These are phyloP conservation scores for Tetradesmus obliquus DNA, from an alignment of 139 green algal species.

Conservation along the genomic window DNA sequence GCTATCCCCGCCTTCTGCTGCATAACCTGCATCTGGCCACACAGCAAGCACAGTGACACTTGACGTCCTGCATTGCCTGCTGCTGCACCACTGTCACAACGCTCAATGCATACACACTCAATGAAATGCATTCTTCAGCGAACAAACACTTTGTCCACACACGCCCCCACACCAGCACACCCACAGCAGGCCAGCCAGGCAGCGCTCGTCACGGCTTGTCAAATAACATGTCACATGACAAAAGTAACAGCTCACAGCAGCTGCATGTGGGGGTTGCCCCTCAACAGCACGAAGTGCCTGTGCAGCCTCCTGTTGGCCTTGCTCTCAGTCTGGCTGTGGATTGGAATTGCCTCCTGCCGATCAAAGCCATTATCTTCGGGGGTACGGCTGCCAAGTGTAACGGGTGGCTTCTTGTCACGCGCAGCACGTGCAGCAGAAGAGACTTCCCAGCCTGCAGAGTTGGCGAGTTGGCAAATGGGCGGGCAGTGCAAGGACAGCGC, in stretches of 20 bases:
- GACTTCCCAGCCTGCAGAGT: neutral
- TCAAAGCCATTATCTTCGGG: neutral
- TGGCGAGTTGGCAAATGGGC: neutral
- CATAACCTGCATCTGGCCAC: too few relatives aligned
- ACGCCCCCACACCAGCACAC: neutral
- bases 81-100: too few relatives aligned
- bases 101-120: neutral
- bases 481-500: neutral
- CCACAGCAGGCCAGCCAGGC: neutral
- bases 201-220: neutral
- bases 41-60: too few relatives aligned
- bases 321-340: neutral
- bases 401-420: neutral
- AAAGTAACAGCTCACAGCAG: neutral
- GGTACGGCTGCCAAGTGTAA: neutral
- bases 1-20: too few relatives aligned
- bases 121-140: neutral
- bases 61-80: too few relatives aligned
- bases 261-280: neutral
- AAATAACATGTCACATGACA: neutral
- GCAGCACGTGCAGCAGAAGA: neutral
- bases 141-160: neutral
- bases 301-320: neutral
- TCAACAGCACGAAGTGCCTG: neutral
- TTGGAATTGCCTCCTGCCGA: neutral